Evolutionary conservation across 2,329 filamentous ascomycete genomes (phyloP), one percentile per base, ranked within the genome.

Genomic region (Orbilia blumenaviensis): DNA sequence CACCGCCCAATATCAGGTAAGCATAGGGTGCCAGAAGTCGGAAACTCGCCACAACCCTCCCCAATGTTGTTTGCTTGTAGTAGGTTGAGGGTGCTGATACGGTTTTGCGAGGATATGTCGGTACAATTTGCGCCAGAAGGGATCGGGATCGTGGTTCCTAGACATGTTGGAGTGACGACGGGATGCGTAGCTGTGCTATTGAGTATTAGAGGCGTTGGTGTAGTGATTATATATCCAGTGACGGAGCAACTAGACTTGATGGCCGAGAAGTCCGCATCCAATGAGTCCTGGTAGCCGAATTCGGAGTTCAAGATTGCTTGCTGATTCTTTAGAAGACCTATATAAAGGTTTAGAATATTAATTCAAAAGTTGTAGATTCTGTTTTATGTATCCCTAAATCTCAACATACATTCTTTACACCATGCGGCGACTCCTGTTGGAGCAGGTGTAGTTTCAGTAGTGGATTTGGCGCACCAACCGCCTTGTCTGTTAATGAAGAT

Each of bases 61-160:
- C 54, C 76, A 8, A 80, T 71, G 63, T 78, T 46, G 42, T 81
- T 78, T 76, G 80, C 78, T n/a, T 68, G 16, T 9, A 79, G 68
- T 50, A 80, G 58, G 77, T 79, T 67, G 6, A 66, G 61, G 21
- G 74, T 77, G 36, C 74, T 66, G 36, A 77, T 77, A 16, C 67
- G 66, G 36, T 68, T 61, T 34, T 25, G 3, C n/a, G 66, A 52
- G 52, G 66, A 68, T 68, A 68, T 68, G n/a, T 68, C 66, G 52
- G 66, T 68, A 52, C 66, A 68, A 34, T 61, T 68, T 68, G 66
- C 66, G 12, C 54, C 66, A 23, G 66, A 52, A 68, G 54, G 66
- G 42, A 68, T 68, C 23, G 66, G 54, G 27, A 68, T 68, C 12
- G 54, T 61, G 29, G 66, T 68, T 50, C 66, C 66, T 14, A 68